Evolutionary conservation across 129 eudicot genomes (phyloP), one percentile per base, ranked within the genome.

Genomic region (Mikania micrantha): DNA sequence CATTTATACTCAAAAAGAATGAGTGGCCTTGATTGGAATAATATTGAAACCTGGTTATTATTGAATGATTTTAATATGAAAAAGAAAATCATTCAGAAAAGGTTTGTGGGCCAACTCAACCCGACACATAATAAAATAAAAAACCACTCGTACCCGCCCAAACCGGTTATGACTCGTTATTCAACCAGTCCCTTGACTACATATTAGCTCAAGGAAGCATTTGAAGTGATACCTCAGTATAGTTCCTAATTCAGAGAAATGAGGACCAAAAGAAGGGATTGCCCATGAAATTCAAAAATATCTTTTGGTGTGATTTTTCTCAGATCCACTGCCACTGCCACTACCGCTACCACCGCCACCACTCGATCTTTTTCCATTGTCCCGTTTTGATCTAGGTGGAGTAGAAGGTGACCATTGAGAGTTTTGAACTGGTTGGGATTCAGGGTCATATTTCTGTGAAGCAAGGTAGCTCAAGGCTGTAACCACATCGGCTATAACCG

Each of bases 401-500:
- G 94, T 86, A 3, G 78, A 28, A 63, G 85, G 82, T 19, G 83
- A 61, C 80, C 84, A 80, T 7, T 60, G 67, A 6, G 84, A 50
- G 49, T 40, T 80, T 42, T 83, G 88, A 35, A 49, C 38, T 1
- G 80, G 82, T 16, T 80, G 78, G 32, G 52, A 65, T 77, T 78
- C 79, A 41, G 86, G 80, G 70, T 83, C 84, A 27, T 77, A 86
- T 41, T 83, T 83, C 56, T 83, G 88, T 17, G 83, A 72, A 60
- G 94, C 80, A 16, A 86, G 86, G 74, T 83, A 86, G 57, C 74
- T 80, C 75, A 86, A 77, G 50, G 94, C 94, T 16, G 94, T 86
- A 59, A 83, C 94, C 12, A 86, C 94, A 66, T 86, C 94, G 5
- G 88, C 86, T 42, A 86, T 86, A 32, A 78, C 75, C 4, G 94